These are phyloP conservation scores for Telopea speciosissima DNA, from an alignment of 177 flowering plant species.

Conservation along the genomic window DNA sequence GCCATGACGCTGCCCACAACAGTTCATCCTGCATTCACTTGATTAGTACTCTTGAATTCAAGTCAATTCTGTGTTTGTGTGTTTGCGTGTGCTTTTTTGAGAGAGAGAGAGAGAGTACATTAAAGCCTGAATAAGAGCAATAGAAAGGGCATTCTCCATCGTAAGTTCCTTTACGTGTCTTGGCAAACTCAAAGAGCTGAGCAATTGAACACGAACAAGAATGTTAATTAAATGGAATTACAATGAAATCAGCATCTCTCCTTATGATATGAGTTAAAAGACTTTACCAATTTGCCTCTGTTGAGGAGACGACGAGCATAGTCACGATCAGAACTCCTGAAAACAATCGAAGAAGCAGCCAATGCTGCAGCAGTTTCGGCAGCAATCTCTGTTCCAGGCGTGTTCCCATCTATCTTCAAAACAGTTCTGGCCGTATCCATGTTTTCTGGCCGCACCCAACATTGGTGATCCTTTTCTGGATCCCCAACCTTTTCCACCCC, in stretches of 20 bases:
- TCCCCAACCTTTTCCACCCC: constrained; percentile 80
- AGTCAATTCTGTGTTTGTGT: too few relatives aligned
- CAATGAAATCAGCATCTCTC: not conserved
- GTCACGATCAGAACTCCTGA: constrained; percentile 30
- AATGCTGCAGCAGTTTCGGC: constrained; percentile 89
- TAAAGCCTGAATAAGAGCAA: constrained; percentile 81
- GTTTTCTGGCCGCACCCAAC: constrained; percentile 83
- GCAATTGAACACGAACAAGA: not conserved
- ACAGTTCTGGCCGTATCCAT: constrained; percentile 78
- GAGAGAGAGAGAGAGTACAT: constrained; percentile 41
- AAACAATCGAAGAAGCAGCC: constrained; percentile 80
- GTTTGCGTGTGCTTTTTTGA: not conserved
- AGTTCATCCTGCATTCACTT: constrained; percentile 71
- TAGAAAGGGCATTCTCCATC: constrained; percentile 98
- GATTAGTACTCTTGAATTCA: too few relatives aligned
- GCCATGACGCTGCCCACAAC: constrained; percentile 95
- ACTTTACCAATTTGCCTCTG: constrained; percentile 69
- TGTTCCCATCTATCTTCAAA: constrained; percentile 40
- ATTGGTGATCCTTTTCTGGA: constrained; percentile 63
- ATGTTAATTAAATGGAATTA: too few relatives aligned
- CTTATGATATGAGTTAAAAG: not conserved
- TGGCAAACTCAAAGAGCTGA: constrained; percentile 78
- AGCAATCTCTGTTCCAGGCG: constrained; percentile 83
- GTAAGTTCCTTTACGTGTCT: constrained; percentile 52
- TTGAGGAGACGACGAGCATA: constrained; percentile 75